Percentiles rank a stretch among this genome's conserved stretches.
Conservation (phyloP, 2,329 filamentous ascomycete genomes). For the Blastomyces silverae region DNA sequence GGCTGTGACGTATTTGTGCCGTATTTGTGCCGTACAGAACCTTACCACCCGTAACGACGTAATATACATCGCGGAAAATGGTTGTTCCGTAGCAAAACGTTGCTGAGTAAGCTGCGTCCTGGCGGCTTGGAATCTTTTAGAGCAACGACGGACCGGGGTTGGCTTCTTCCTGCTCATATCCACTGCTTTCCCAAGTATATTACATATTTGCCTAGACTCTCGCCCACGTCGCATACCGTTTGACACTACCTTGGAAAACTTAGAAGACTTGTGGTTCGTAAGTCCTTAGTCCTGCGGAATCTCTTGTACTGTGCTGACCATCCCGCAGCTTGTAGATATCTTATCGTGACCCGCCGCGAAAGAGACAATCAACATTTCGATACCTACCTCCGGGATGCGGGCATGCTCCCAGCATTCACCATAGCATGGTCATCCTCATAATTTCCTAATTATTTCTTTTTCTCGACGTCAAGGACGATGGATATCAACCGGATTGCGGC, state of each 20-base stretch:
- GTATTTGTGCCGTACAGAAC: background rate
- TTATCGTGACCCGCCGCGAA: background rate
- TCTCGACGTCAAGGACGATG: constrained; percentile 21
- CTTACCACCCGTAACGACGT: background rate
- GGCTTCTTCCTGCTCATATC: too few species aligned
- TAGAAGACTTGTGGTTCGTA: background rate
- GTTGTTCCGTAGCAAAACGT: background rate
- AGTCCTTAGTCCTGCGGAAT: background rate
- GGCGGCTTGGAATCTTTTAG: background rate
- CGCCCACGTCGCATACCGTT: background rate
- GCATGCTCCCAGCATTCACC: background rate
- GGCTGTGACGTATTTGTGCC: background rate
- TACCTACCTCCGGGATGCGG: constrained; percentile 1
- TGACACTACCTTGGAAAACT: background rate
- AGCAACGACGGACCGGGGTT: too few species aligned
- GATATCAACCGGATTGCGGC: constrained; percentile 13
- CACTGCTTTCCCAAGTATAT: too few species aligned
- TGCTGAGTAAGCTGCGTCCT: background rate
- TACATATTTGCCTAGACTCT: background rate
- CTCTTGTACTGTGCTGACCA: background rate
- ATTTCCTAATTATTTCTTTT: background rate
- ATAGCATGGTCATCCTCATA: constrained; percentile 3
- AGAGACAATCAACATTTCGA: background rate
- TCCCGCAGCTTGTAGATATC: background rate
- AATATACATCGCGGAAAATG: background rate